Evolutionary conservation across 306 rosid species (phyloP).

Genomic region (Argentina anserina): DNA sequence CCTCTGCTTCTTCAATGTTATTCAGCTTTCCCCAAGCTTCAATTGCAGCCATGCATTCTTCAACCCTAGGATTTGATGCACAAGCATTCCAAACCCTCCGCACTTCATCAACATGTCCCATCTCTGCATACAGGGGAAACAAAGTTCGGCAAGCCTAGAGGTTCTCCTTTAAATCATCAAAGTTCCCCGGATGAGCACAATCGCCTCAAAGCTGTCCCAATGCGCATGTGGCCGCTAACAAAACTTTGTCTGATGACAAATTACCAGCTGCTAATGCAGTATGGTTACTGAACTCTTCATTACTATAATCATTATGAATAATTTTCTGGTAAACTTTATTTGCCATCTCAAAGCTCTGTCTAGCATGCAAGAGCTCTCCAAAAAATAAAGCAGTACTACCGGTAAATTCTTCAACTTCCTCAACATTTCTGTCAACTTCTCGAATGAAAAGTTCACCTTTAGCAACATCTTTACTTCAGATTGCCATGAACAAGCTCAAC

Average conservation of each 20-base stretch:
- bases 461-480: conserved; percentile 44
- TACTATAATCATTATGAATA: conserved; percentile 34
- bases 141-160: conserved; percentile 35
- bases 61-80: conserved; percentile 38
- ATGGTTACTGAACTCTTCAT: conserved; percentile 34
- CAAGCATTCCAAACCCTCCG: conserved; percentile 71
- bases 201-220: conserved; percentile 91
- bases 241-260: conserved; percentile 52
- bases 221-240: conserved; percentile 66
- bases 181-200: conserved; percentile 66
- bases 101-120: conserved; percentile 71
- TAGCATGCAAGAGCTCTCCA: conserved; percentile 63
- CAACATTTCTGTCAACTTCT: conserved; percentile 40
- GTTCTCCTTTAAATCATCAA: conserved; percentile 31
- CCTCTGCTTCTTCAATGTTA: conserved; percentile 69
- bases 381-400: conserved; percentile 67
- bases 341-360: conserved; percentile 51
- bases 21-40: conserved; percentile 81
- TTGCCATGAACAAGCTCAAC: conserved; percentile 72
- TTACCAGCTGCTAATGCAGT: conserved; percentile 63
- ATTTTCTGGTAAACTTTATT: conserved; percentile 63
- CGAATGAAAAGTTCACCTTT: conserved; percentile 57
- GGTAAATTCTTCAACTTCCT: conserved; percentile 19
- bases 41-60: conserved; percentile 59
- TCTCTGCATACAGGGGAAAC: conserved; percentile 61